Base-by-base conservation (phyloP, 1,284 basidiomycete genomes). In the Porogramme epimiltina region DNA sequence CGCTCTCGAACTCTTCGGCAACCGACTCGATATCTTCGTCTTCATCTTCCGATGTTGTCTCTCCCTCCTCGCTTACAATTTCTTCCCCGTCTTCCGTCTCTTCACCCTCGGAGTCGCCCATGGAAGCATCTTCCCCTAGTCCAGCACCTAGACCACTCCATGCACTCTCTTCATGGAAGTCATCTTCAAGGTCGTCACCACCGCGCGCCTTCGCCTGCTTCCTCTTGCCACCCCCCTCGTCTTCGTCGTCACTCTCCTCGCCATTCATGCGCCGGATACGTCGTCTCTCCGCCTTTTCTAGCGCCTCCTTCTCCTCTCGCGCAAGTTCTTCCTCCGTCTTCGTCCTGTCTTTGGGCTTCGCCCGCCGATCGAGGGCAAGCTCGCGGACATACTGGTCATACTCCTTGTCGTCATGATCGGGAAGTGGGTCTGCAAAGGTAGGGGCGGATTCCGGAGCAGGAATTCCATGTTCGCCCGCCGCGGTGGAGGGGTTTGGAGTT, bases 321-420 rank as follows among this genome's bases (percentile, higher is more conserved):
- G 94, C 95, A 13, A 93, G 64, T 68, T 99, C 97, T 61, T 96
- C 95, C 63, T 97, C 96, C 0, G 95, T 97, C 76, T 98, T 98
- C 37, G 94, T 93, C 50, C 97, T 78, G 67, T 99, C 93, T 66
- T 95, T 97, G 1, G 97, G 93, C 64, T 95, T 92, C 8, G 96
- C 92, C 3, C 97, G 84, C 59, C 91, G 85, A 53, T 99, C 97
- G 64, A 95, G 97, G 0, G 90, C 95, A 26, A 99, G 83, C 60
- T 95, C 91, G 34, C 92, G 87, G 3, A 99, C 95, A 61, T 89
- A 88, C 58, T 90, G 87, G 70, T 99, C 97, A 65, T 99, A 99
- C 60, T 89, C 81, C 39, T 75, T 79, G 67, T 73, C 76, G 20
- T 49, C 26, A 16, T 55, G 51, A 1, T 56, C 60, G 13, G 16